These are phyloP conservation scores for Albizia julibrissin DNA, from an alignment of 306 rosid species.

Conservation along the genomic window DNA sequence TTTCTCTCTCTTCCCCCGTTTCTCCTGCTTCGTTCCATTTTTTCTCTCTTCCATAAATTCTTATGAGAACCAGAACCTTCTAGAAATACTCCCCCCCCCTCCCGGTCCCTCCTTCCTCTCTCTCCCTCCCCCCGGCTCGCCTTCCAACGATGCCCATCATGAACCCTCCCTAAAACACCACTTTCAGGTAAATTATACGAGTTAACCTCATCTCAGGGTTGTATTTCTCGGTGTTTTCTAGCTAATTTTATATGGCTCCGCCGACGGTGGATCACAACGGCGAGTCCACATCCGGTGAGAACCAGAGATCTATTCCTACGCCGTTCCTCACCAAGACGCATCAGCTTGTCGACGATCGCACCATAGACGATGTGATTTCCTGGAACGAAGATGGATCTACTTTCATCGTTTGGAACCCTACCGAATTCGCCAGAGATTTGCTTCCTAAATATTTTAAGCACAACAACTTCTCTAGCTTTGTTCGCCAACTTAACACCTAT, in stretches of 20 bases:
- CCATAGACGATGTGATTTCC: constrained; percentile 57
- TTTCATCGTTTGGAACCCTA: constrained; percentile 70
- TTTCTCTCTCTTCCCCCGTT: constrained; percentile 6
- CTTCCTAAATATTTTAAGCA: constrained; percentile 69
- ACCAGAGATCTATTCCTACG: constrained; percentile 71
- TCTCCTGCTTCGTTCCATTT: background rate
- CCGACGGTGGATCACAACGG: constrained; percentile 51
- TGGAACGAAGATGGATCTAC: constrained; percentile 73
- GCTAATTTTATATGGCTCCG: constrained; percentile 49
- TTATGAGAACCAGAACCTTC: constrained; percentile 81
- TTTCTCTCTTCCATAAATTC: constrained; percentile 28
- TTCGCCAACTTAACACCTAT: constrained; percentile 79
- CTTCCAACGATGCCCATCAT: background rate
- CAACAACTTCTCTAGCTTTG: constrained; percentile 92
- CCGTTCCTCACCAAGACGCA: constrained; percentile 83
- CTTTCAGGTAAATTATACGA: background rate
- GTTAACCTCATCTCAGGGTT: background rate
- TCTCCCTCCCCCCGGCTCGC: background rate
- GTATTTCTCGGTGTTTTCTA: background rate
- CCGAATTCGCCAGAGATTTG: constrained; percentile 65
- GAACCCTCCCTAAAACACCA: background rate
- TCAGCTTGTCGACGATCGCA: constrained; percentile 58
- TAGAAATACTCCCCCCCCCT: constrained; percentile 50
- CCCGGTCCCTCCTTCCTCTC: background rate
- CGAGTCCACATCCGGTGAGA: constrained; percentile 37